Evolutionary conservation across 73 alveolate genomes (phyloP).

Genomic region (Effrenium voratum): DNA sequence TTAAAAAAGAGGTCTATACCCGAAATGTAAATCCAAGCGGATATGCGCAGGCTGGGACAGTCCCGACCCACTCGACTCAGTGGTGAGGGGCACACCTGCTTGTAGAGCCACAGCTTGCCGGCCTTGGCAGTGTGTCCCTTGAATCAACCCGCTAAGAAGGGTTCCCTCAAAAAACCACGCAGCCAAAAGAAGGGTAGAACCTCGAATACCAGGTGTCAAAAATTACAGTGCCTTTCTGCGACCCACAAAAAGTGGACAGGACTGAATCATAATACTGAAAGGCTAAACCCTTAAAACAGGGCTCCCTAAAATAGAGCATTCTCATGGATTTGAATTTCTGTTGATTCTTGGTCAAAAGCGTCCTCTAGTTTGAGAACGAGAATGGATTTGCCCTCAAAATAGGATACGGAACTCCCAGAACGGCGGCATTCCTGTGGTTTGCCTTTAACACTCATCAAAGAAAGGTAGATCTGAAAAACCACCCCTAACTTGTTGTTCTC

Average conservation of each 20-base stretch:
- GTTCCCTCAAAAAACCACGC: too few relatives aligned
- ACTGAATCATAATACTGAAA: not conserved
- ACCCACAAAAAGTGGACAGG: not conserved
- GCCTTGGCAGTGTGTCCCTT: not conserved
- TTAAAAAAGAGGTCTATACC: too few relatives aligned
- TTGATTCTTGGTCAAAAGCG: not conserved
- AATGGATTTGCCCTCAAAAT: not conserved
- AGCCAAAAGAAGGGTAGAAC: not conserved
- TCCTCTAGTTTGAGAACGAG: not conserved
- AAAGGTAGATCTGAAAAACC: too few relatives aligned
- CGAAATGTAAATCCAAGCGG: too few relatives aligned
- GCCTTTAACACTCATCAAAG: not conserved
- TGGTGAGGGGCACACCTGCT: conserved; percentile 86
- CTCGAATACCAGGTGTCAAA: not conserved
- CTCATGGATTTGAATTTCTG: not conserved
- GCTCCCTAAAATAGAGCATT: not conserved
- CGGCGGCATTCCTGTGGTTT: not conserved
- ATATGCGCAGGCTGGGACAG: too few relatives aligned
- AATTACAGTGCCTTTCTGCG: not conserved
- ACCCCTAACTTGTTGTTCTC: too few relatives aligned
- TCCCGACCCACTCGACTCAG: too few relatives aligned
- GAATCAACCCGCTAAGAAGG: not conserved
- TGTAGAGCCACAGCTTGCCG: conserved; percentile 74
- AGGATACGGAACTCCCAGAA: not conserved
- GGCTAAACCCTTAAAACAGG: not conserved